Evolutionary conservation across 352 stramenopile genomes (phyloP).

Genomic region (Globisporangium recalcitrans): DNA sequence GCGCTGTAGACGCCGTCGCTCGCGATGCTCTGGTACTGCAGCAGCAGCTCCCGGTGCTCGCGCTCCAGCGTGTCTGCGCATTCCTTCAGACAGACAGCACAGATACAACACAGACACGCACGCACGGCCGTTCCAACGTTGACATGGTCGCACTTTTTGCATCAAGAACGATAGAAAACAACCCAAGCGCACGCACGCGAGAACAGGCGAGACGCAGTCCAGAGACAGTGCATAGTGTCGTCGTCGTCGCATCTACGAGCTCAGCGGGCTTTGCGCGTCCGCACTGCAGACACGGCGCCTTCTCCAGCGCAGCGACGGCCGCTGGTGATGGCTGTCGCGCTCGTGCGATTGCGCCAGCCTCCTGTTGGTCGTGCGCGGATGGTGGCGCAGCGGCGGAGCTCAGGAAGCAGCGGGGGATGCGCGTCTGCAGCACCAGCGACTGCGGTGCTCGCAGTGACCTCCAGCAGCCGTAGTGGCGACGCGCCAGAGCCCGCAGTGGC

Average conservation of each 20-base stretch:
- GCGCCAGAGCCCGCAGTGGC: not conserved
- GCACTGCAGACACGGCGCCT: constrained; percentile 48
- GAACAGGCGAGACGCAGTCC: constrained; percentile 51
- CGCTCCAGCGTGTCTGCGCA: constrained; percentile 28
- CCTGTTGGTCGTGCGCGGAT: not conserved
- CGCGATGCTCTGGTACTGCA: constrained; percentile 35
- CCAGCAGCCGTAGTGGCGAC: not conserved
- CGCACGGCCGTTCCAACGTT: not conserved
- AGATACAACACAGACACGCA: not conserved
- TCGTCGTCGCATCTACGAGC: constrained; percentile 1
- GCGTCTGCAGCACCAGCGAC: not conserved
- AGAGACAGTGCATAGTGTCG: constrained; percentile 24
- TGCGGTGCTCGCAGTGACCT: not conserved
- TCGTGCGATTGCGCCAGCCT: not conserved
- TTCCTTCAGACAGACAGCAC: constrained; percentile 16
- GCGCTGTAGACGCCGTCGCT: constrained; percentile 39
- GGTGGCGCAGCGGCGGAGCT: not conserved
- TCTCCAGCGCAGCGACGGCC: constrained; percentile 26
- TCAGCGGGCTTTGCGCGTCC: constrained; percentile 11
- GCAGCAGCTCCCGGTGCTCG: constrained; percentile 23
- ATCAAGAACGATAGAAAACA: not conserved
- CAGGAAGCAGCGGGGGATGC: not conserved
- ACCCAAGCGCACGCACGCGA: constrained; percentile 16
- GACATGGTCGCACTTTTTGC: not conserved
- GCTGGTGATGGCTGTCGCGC: not conserved